phyloP scores from a whole-genome alignment of 257 asterid genomes.

The Gardenia jasminoides region DNA sequence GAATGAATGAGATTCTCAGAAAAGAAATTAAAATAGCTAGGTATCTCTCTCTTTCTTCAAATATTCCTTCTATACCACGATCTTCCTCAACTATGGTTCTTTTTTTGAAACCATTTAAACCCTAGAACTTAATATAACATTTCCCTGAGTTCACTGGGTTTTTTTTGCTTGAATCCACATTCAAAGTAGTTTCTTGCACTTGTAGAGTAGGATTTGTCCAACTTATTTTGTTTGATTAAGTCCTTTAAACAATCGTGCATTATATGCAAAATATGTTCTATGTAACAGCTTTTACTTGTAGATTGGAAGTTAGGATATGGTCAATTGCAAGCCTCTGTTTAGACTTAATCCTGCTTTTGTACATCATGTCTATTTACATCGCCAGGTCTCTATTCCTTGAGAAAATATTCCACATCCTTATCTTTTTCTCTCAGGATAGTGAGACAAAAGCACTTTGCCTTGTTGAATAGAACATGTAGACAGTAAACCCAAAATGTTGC shows the following conservation, averaged over 20 bases:
- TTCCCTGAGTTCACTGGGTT: neutral
- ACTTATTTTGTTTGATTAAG: neutral
- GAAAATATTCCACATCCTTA: neutral
- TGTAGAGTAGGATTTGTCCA: neutral
- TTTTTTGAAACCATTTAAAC: neutral
- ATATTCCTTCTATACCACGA: neutral
- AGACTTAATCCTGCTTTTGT: neutral
- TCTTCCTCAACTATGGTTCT: neutral
- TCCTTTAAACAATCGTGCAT: neutral
- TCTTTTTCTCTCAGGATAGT: neutral
- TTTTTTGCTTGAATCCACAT: neutral
- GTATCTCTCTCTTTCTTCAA: neutral
- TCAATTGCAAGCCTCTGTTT: neutral
- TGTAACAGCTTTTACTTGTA: neutral
- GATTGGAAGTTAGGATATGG: neutral
- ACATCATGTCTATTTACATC: neutral
- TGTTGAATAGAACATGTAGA: too few relatives aligned
- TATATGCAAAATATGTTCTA: neutral
- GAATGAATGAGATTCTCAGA: neutral
- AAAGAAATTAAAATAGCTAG: neutral
- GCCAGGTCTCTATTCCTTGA: neutral
- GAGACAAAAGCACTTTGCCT: neutral
- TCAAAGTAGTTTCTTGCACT: neutral
- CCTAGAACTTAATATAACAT: neutral
- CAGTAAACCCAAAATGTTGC: neutral